Conservation (phyloP, 2,329 filamentous ascomycete genomes). For the Exophiala lecanii-corni region DNA sequence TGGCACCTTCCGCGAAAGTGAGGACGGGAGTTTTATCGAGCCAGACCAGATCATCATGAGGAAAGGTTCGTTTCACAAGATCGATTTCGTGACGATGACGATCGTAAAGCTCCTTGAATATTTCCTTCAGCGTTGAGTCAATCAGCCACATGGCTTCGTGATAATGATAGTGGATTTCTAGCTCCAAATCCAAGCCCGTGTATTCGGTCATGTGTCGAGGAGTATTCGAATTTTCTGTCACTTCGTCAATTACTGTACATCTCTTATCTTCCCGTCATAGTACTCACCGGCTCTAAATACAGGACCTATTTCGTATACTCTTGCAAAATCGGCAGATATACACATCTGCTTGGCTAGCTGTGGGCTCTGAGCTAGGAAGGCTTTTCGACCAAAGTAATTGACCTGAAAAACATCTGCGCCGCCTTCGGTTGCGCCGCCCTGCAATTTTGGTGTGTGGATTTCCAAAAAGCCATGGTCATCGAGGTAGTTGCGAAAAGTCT, state of each 20-base stretch:
- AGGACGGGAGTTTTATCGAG: constrained; percentile 70
- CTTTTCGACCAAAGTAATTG: constrained; percentile 73
- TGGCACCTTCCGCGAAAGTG: constrained; percentile 66
- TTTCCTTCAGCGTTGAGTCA: constrained; percentile 68
- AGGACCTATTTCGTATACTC: constrained; percentile 72
- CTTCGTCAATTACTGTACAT: neutral
- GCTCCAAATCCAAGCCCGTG: constrained; percentile 77
- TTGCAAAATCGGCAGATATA: constrained; percentile 72
- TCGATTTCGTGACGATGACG: constrained; percentile 63
- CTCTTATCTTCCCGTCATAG: neutral
- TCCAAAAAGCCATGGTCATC: constrained; percentile 70
- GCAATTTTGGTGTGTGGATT: constrained; percentile 79
- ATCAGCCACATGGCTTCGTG: constrained; percentile 69
- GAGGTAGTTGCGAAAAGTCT: constrained; percentile 66
- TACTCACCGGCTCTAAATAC: constrained; percentile 63
- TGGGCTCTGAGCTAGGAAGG: constrained; percentile 76
- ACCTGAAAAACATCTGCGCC: constrained; percentile 78
- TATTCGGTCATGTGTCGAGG: constrained; percentile 82
- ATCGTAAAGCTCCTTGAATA: constrained; percentile 62
- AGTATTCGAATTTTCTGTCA: constrained; percentile 74
- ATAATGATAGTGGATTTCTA: constrained; percentile 73
- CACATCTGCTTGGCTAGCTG: constrained; percentile 81
- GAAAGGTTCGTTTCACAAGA: constrained; percentile 67
- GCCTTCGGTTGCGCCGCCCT: constrained; percentile 78
- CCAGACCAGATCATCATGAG: constrained; percentile 72